Evolutionary conservation across 257 asterid genomes (phyloP), one percentile per base, ranked within the genome.

Genomic region (Gentiana straminea): DNA sequence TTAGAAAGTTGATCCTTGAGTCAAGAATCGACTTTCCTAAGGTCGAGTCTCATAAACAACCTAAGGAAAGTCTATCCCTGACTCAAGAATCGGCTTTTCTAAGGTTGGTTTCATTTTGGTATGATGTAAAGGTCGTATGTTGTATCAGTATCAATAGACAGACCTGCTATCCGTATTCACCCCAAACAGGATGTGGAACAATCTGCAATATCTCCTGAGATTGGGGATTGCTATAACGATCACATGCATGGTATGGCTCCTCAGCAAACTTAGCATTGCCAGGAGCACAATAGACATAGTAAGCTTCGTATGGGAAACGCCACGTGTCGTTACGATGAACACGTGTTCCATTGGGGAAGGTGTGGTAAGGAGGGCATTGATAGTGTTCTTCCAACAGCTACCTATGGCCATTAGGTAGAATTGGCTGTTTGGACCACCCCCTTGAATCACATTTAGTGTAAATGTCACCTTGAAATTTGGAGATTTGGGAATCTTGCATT

Each of bases 151-250:
- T 24, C 24, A 24, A 24, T 24, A 24, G 24, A 24, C 24, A 24
- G 1, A 0, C 24, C 24, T 24, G 91, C 66, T 82, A 82, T 13
- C 86, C 86, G n/a, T 79, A 82, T n/a, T 77, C 75, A 5, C 56
- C 82, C 91, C 91, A 82, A 35, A 79, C 75, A 2, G 91, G 86
- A 68, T 82, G 91, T 59, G 91, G 91, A 45, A 82, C 67, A 69
- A 79, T 61, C 79, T 82, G 86, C 67, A 82, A 68, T 59, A 82
- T 51, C 69, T 82, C 91, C 55, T 82, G 91, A 2, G 84, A 81
- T 48, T 82, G 91, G 4, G 91, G 91, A 62, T 79, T 82, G 47
- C 86, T 82, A 13, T 82, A 82, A 7, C 84, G 91, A 62, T 82
- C 91, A 51, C 91, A 82, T 7, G 79, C 75, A 64, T 75, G 62